Base-by-base conservation (phyloP, 345 rosid species). In the Turritis glabra region DNA sequence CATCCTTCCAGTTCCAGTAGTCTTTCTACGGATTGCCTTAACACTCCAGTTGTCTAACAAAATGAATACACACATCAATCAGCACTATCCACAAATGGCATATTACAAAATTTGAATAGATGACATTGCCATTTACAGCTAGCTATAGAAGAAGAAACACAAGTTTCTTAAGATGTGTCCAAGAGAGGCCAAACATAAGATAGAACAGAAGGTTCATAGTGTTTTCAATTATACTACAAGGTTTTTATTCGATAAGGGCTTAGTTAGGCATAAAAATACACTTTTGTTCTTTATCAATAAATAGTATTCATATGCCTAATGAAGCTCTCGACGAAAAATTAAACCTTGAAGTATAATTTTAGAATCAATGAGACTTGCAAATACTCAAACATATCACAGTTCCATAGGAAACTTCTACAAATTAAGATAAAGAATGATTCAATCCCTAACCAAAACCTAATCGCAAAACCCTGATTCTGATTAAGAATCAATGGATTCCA, bases 1-100 rank as follows among this genome's bases (percentile, higher is more conserved):
- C 96, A 87, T 89, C 58, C 92, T 83, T 23, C 96, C 96, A 1
- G 90, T 87, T 59, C 92, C 96, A 0, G 96, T 89, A 0, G 96
- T 89, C 89, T 89, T 89, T 65, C 96, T 76, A 19, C 96, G 78
- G 67, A 89, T 82, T 2, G 96, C 92, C 87, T 89, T 89, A 77
- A 75, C 87, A 71, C 92, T 89, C 96, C 92, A 89, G 83, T 89
- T 89, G 69, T 89, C 96, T 89, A 35, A 43, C 12, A 8, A 25
- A 30, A 44, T 35, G 3, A 19, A 7, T 12, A 18, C 41, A 69
- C 3, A 18, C 32, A 56, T 1, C 2, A 27, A 62, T 62, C 48
- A 55, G 15, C 14, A 27, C 10, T 0, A 11, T 54, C 5, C 32
- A 29, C 14, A 12, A 5, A 25, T 10, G 25, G 19, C 10, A 48